Base-by-base conservation (phyloP, 1,284 basidiomycete genomes). In the Mrakiaceae sp. region DNA sequence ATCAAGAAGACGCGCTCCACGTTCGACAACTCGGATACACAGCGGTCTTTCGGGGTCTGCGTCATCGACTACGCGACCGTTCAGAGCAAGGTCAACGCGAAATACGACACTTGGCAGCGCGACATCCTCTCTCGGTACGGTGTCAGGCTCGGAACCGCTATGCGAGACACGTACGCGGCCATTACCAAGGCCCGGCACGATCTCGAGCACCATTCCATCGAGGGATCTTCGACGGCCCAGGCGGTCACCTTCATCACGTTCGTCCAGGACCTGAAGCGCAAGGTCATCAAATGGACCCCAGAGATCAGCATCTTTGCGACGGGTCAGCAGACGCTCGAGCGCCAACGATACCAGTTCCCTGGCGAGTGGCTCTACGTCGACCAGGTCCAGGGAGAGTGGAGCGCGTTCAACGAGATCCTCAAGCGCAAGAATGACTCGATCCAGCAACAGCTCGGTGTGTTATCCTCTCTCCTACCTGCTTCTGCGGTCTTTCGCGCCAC, bases 221-320 rank as follows among this genome's bases (percentile, higher is more conserved):
- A 80, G 61, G 76, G 77, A 4, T 74, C 72, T 57, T 82, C 82
- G 64, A 98, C 96, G 73, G 95, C 94, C 51, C 93, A 94, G 68
- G 93, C 96, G 73, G 96, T 99, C 70, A 88, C 90, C 0, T 97
- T 98, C 78, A 98, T 99, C 77, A 99, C 96, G 40, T 97, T 97
- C 74, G 94, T 98, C 0, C 95, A 98, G 78, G 94, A 98, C 80
- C 84, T 98, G 70, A 98, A 98, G 80, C 87, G 88, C 74, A 96
- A 94, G 80, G 90, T 91, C 66, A 90, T 92, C 78, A 83, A 85
- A 82, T 98, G 96, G 96, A 87, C 85, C n/a, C 90, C 93, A 14
- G 89, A 95, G 82, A 93, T 98, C 74, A 90, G 93, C 67, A 83
- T 94, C 58, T 98, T 95, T 72, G 87, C 87, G 49, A 85, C 84